Conservation (phyloP, 176 grass and related monocot species). For the Phragmites australis region DNA sequence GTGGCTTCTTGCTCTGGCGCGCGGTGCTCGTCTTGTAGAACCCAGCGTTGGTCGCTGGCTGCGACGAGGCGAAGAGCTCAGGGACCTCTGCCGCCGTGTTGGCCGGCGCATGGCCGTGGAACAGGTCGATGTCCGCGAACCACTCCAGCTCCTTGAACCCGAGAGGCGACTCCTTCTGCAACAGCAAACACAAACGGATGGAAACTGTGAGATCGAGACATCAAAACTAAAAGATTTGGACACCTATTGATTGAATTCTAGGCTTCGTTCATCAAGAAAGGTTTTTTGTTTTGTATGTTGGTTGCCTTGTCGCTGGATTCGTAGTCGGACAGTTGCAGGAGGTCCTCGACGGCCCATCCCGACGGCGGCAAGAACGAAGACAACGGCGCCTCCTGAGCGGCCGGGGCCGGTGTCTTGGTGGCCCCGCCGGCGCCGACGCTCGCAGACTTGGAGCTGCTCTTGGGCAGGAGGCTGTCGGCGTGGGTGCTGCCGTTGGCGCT, state of each 20-base stretch:
- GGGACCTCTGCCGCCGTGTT: slow-evolving; percentile 68
- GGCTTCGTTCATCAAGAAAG: not conserved
- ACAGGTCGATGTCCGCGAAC: slow-evolving; percentile 76
- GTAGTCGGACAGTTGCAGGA: slow-evolving; percentile 83
- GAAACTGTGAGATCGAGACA: not conserved
- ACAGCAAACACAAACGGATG: not conserved
- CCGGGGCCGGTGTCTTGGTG: slow-evolving; percentile 15
- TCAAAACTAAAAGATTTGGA: not conserved
- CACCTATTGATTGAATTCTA: not conserved
- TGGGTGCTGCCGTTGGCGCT: not conserved
- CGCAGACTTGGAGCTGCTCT: slow-evolving; percentile 5
- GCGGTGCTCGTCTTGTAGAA: slow-evolving; percentile 51
- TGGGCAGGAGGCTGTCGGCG: slow-evolving; percentile 39
- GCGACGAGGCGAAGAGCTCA: slow-evolving; percentile 55
- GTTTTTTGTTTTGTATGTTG: not conserved
- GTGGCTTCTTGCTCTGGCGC: slow-evolving; percentile 61
- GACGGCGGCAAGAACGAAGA: slow-evolving; percentile 46
- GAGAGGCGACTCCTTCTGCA: slow-evolving; percentile 65
- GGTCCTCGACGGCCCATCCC: slow-evolving; percentile 80
- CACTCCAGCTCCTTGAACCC: slow-evolving; percentile 78
- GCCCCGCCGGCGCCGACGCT: not conserved
- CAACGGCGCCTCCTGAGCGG: slow-evolving; percentile 50
- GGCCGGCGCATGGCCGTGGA: slow-evolving; percentile 46
- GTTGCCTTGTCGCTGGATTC: slow-evolving; percentile 78
- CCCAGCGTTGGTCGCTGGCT: slow-evolving; percentile 33